phyloP scores from a whole-genome alignment of 331 rosid species.

The Rhamnella rubrinervis region DNA sequence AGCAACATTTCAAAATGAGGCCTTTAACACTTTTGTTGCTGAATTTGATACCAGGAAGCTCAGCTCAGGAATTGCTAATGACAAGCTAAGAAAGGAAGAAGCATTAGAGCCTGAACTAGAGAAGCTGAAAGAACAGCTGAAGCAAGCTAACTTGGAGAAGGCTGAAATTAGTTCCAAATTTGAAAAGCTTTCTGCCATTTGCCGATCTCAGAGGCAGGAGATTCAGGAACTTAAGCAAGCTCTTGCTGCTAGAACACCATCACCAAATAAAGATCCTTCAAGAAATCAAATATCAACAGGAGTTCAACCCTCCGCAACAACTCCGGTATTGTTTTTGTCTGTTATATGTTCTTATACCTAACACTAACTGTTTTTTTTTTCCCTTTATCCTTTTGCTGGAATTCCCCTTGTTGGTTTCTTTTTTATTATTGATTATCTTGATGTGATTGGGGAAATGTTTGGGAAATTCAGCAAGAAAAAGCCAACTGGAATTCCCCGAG shows the following conservation, averaged over 20 bases:
- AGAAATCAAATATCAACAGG: constrained; percentile 47
- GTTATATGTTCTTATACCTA: constrained; percentile 2
- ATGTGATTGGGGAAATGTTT: constrained; percentile 9
- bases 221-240: constrained; percentile 88
- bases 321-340: constrained; percentile 33
- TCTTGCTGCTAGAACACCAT: constrained; percentile 62
- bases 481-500: constrained; percentile 48
- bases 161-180: constrained; percentile 79
- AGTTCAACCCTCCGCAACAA: constrained; percentile 36
- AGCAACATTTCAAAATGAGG: constrained; percentile 47
- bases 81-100: constrained; percentile 56
- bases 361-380: background rate
- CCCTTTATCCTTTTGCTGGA: background rate
- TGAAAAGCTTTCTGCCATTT: constrained; percentile 86
- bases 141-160: constrained; percentile 63
- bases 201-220: constrained; percentile 95
- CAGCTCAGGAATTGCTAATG: constrained; percentile 39
- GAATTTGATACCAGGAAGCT: constrained; percentile 64
- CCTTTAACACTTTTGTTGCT: constrained; percentile 78
- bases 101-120: constrained; percentile 73
- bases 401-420: background rate
- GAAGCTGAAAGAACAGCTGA: constrained; percentile 76
- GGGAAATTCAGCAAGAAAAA: constrained; percentile 47
- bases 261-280: constrained; percentile 51
- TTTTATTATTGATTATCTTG: background rate